Conservation (phyloP, 306 rosid species). For the Hippophae rhamnoides region DNA sequence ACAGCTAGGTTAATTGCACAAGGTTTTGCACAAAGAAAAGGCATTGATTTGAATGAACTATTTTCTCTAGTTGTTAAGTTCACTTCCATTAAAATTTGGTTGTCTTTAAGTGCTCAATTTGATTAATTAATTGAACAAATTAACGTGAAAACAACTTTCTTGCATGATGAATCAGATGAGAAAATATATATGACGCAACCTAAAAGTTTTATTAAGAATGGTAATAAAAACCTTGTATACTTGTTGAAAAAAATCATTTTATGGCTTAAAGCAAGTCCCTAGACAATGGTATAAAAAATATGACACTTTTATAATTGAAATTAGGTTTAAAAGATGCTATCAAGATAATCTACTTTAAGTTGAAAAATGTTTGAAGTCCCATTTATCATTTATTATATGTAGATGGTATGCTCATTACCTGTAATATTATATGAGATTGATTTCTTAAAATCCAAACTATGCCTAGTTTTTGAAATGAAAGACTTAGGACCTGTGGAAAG, state of each 20-base stretch:
- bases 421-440: neutral
- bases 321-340: neutral
- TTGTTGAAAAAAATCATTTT: neutral
- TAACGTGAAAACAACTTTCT: constrained; percentile 1
- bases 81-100: too few species aligned
- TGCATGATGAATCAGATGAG: neutral
- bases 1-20: too few species aligned
- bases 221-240: neutral
- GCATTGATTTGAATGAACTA: too few species aligned
- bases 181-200: neutral
- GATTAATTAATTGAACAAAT: neutral
- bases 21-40: too few species aligned
- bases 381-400: neutral
- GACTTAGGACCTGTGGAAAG: neutral
- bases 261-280: constrained; percentile 1
- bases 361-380: too few species aligned
- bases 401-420: neutral
- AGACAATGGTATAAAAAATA: neutral
- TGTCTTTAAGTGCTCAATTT: neutral
- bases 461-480: neutral
- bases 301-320: neutral
- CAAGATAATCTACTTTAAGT: neutral
- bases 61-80: too few species aligned
- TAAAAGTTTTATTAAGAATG: neutral
- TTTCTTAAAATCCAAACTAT: neutral